Conservation (phyloP, 768 basidiomycete genomes). For the Amyloporia xantha region DNA sequence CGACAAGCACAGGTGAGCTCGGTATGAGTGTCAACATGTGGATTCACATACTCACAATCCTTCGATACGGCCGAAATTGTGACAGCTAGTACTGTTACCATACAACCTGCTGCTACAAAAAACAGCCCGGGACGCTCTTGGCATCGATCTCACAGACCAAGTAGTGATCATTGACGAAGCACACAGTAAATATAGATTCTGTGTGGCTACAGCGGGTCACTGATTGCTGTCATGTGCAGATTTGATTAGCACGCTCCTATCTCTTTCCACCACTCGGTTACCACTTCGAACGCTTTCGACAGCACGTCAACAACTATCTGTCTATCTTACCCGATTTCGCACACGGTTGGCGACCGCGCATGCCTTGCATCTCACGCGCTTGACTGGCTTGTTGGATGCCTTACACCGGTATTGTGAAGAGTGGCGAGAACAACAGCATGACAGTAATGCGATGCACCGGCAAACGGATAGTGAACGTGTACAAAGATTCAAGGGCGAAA, state of each 20-base stretch:
- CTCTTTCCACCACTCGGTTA: constrained; percentile 70
- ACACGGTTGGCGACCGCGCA: constrained; percentile 70
- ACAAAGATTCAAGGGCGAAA: constrained; percentile 1
- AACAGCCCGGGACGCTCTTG: constrained; percentile 77
- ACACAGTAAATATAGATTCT: constrained; percentile 84
- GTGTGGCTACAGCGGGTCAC: not conserved
- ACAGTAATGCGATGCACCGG: constrained; percentile 9
- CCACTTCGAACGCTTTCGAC: constrained; percentile 47
- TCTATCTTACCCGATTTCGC: constrained; percentile 73
- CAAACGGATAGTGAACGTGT: constrained; percentile 10
- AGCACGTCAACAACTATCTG: constrained; percentile 68
- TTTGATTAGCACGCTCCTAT: constrained; percentile 83
- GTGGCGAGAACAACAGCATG: constrained; percentile 37
- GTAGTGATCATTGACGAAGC: constrained; percentile 94
- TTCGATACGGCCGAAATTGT: constrained; percentile 3
- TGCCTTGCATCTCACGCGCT: constrained; percentile 71
- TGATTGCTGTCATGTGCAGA: constrained; percentile 37
- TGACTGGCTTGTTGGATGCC: constrained; percentile 66
- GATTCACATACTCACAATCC: constrained; percentile 1
- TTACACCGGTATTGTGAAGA: constrained; percentile 51
- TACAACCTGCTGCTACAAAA: constrained; percentile 89
- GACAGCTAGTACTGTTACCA: constrained; percentile 81
- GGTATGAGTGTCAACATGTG: not conserved
- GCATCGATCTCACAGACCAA: constrained; percentile 79
- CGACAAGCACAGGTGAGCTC: constrained; percentile 76